Base-by-base conservation (phyloP, 2,329 filamentous ascomycete species). In the Monosporascus sp. region DNA sequence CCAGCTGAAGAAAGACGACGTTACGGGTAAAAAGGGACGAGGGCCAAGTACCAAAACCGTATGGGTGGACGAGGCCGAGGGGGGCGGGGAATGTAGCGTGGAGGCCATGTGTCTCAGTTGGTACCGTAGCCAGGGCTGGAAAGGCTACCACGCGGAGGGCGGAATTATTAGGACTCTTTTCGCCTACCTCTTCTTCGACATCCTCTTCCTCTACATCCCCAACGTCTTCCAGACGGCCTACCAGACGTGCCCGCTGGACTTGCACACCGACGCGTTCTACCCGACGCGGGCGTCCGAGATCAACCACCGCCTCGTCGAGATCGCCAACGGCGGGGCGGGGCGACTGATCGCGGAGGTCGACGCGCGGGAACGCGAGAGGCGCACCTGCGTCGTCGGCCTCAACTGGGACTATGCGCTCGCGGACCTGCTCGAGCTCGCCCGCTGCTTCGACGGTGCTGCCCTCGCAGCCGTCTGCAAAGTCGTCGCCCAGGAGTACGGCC, bases 181-280 rank as follows among this genome's bases (percentile, higher is more conserved):
- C 70, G 88, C 86, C 16, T 93, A 94, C 66, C 82, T 99, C 19
- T 96, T 97, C 75, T 94, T 87, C 75, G 93, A 99, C 70, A 83
- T 97, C 24, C 76, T 99, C 7, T 97, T 97, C 72, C 78, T 91
- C 26, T 96, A 96, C 70, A 83, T 97, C 5, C 93, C 94, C 26
- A 96, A 97, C 63, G 93, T 99, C 52, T 99, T 99, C 70, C 93
- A 97, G 69, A 99, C 94, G 6, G 84, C 88, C 1, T 99, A 90
- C 68, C 94, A 99, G 71, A 96, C 91, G 0, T 96, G 91, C 65
- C 94, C 94, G 1, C 75, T 99, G 3, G 94, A 99, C 69, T 76
- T 99, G 6, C 88, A 95, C 67, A 96, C 92, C 0, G 94, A 99
- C 68, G 86, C 88, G 3, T 99, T 99, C 74, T 97, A 90, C 66